Base-by-base conservation (phyloP, 2,329 filamentous ascomycete species). In the Dothiorella sarmentorum region DNA sequence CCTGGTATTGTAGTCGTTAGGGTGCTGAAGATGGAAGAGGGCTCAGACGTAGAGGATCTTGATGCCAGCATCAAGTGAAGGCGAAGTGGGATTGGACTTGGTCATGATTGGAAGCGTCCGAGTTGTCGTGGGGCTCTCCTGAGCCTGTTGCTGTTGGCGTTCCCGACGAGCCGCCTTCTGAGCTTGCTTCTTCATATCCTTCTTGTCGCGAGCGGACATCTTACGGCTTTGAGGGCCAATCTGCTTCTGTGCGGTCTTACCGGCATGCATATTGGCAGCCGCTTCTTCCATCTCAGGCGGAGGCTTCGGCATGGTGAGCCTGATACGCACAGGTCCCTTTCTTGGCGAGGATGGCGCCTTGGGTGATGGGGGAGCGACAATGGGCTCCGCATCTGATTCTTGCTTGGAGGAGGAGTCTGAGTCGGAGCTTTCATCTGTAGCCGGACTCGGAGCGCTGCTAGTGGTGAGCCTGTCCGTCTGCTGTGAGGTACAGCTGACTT, bases 161-260 rank as follows among this genome's bases (percentile, higher is more conserved):
- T 75, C 70, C 58, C 73, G 75, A 29, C 71, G 67, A 24, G 73
- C 74, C 13, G 72, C 70, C 56, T 76, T 76, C 58, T 76, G 73
- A 6, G 72, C 72, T 53, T 69, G 69, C 67, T 76, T 76, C 62
- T 73, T 71, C 42, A 73, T 70, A 56, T 71, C 70, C 59, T 73
- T 73, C 29, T 66, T 67, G 24, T 74, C 71, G 51, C 73, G 65
- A 24, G 73, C 70, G n/a, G 66, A 47, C 2, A 42, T 66, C n/a
- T 59, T 53, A 26, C 47, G 56, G 13, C 67, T 60, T 44, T 64
- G 63, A 35, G 72, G 71, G 20, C 71, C 73, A 22, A 61, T 63
- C 60, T 74, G 71, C 43, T 64, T 66, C 40, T 70, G 69, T 22
- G 65, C 61, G 5, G 70, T 69, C 61, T 61, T 62, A 51, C 59